phyloP scores from a whole-genome alignment of 768 basidiomycete genomes.

The Mycena venus region DNA sequence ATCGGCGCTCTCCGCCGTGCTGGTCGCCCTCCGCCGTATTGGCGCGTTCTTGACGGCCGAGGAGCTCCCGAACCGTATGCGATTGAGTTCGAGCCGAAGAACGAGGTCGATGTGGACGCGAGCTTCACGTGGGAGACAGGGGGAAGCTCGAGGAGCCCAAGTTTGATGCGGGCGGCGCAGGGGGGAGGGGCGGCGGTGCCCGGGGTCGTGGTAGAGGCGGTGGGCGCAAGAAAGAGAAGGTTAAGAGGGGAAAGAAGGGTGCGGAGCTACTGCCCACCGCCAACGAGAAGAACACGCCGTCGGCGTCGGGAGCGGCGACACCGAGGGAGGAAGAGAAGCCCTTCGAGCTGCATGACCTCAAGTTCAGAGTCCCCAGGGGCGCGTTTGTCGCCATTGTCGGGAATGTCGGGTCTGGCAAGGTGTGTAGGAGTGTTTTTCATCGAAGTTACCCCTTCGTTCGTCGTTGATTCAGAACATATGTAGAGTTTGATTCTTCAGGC shows the following conservation, averaged over 20 bases:
- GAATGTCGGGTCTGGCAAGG: conserved; percentile 81
- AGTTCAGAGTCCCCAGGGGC: conserved; percentile 63
- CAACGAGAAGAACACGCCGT: conserved; percentile 23
- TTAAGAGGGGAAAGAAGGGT: conserved; percentile 37
- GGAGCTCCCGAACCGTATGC: conserved; percentile 63
- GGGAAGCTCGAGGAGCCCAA: conserved; percentile 34
- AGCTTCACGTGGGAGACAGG: conserved; percentile 66
- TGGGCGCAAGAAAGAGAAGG: conserved; percentile 28
- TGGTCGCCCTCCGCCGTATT: conserved; percentile 65
- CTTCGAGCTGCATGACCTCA: conserved; percentile 63
- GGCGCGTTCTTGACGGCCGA: conserved; percentile 65
- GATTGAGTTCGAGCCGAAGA: conserved; percentile 52
- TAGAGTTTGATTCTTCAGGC: conserved; percentile 71
- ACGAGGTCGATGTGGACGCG: conserved; percentile 62
- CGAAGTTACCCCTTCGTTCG: too few species aligned
- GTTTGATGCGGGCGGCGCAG: conserved; percentile 1
- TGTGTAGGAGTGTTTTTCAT: conserved; percentile 35
- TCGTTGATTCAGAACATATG: neutral
- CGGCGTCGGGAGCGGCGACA: conserved; percentile 26
- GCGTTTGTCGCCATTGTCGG: conserved; percentile 83
- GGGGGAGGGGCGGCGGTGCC: conserved; percentile 17
- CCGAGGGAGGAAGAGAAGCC: conserved; percentile 58
- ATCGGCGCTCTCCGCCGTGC: conserved; percentile 59
- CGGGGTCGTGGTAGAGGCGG: conserved; percentile 27
- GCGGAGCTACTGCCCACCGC: conserved; percentile 40